Percentiles rank a stretch among this genome's conserved stretches.
Evolutionary conservation across 176 grass and related monocot species (phyloP).

Genomic region (Aegilops bicornis): DNA sequence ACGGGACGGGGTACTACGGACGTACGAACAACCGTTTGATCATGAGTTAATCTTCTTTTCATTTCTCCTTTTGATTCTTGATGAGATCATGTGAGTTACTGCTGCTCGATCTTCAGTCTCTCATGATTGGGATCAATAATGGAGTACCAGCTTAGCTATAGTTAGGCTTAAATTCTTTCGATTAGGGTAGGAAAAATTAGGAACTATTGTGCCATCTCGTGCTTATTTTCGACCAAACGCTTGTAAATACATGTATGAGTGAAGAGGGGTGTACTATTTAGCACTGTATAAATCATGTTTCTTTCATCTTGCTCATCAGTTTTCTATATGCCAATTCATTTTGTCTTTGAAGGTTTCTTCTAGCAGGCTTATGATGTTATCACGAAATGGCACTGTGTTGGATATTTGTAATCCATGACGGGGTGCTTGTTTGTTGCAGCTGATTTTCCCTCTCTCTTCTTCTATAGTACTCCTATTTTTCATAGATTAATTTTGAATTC

Average conservation of each 20-base stretch:
- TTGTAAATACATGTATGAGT: slow-evolving; percentile 40
- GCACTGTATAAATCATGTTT: neutral
- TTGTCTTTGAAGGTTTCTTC: no score
- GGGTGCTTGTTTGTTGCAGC: neutral
- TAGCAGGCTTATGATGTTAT: neutral
- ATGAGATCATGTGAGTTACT: neutral
- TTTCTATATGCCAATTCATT: neutral
- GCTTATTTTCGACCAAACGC: slow-evolving; percentile 9
- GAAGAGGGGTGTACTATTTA: neutral
- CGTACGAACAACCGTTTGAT: neutral
- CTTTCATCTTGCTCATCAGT: neutral
- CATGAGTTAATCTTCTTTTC: neutral
- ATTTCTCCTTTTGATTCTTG: neutral
- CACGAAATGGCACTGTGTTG: neutral
- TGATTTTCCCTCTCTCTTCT: neutral
- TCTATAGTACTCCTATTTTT: no score
- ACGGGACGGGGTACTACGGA: neutral
- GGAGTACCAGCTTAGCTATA: neutral
- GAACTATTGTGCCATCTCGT: neutral
- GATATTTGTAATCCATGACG: neutral
- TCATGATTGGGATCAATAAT: slow-evolving; percentile 8
- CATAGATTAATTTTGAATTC: no score
- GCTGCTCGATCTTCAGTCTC: neutral
- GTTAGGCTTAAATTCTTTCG: slow-evolving; percentile 24
- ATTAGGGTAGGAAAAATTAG: neutral